These are phyloP conservation scores for Melastoma candidum DNA, from an alignment of 441 rosid species.

Conservation along the genomic window DNA sequence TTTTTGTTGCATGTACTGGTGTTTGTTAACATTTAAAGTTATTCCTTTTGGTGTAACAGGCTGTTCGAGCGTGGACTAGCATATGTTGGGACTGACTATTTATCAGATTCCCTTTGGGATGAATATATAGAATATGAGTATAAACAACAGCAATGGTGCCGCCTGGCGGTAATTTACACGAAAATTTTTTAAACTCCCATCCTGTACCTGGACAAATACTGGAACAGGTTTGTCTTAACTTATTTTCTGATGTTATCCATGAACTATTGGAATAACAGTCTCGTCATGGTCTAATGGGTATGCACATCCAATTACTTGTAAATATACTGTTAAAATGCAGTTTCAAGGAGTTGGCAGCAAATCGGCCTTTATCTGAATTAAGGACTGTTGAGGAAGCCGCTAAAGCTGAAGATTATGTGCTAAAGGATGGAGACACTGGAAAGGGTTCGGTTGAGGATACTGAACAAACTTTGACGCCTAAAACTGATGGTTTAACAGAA, in stretches of 20 bases:
- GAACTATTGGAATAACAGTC: no score
- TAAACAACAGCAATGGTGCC: slow-evolving; percentile 81
- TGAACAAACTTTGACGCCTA: slow-evolving; percentile 51
- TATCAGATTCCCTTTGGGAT: slow-evolving; percentile 80
- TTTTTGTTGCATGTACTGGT: slow-evolving; percentile 15
- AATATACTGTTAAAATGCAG: slow-evolving; percentile 31
- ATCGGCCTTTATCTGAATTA: slow-evolving; percentile 68
- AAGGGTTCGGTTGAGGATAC: slow-evolving; percentile 40
- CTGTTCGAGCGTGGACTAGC: slow-evolving; percentile 89
- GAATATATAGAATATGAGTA: slow-evolving; percentile 90
- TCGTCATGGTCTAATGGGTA: no score
- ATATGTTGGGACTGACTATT: slow-evolving; percentile 88
- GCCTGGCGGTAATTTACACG: slow-evolving; percentile 15
- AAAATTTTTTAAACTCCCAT: slow-evolving; percentile 81
- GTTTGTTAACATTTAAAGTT: slow-evolving; percentile 9
- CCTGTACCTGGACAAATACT: slow-evolving; percentile 72
- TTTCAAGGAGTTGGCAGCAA: slow-evolving; percentile 77
- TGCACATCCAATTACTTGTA: slow-evolving; percentile 6
- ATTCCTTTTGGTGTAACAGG: slow-evolving; percentile 38
- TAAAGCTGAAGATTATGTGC: slow-evolving; percentile 21
- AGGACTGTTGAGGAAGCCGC: slow-evolving; percentile 63
- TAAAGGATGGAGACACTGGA: slow-evolving; percentile 47
- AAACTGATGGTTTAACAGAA: slow-evolving; percentile 61
- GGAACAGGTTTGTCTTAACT: slow-evolving; percentile 37
- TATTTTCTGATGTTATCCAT: no score